Conservation (phyloP, 2,329 filamentous ascomycete genomes). For the Nannizziopsis barbatae region DNA sequence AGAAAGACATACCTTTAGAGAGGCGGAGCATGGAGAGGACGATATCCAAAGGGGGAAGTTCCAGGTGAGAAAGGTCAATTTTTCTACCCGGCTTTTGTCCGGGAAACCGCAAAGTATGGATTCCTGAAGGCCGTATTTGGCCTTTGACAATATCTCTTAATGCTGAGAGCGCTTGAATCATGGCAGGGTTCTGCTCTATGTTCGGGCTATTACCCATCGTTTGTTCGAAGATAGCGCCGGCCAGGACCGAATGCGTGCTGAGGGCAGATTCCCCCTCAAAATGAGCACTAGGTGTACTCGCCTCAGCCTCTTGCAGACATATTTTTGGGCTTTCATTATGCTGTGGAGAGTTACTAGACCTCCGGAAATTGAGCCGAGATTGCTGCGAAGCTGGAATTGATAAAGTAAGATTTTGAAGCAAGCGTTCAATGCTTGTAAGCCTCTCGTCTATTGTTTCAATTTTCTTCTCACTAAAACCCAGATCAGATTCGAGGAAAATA, state of each 20-base stretch:
- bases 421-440: constrained; percentile 38
- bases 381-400: constrained; percentile 8
- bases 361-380: constrained; percentile 21
- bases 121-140: constrained; percentile 23
- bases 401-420: constrained; percentile 27
- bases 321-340: constrained; percentile 20
- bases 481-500: no score
- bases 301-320: constrained; percentile 12
- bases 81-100: constrained; percentile 20
- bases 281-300: constrained; percentile 17
- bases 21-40: constrained; percentile 26
- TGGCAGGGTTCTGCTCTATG: constrained; percentile 29
- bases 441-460: constrained; percentile 44
- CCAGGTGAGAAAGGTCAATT: constrained; percentile 25
- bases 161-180: constrained; percentile 29
- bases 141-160: constrained; percentile 31
- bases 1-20: constrained; percentile 24
- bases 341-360: constrained; percentile 16
- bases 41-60: constrained; percentile 29
- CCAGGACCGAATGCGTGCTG: constrained; percentile 39
- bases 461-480: constrained; percentile 38
- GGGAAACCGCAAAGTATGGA: constrained; percentile 22
- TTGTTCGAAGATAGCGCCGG: constrained; percentile 34
- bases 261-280: constrained; percentile 44
- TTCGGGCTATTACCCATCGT: constrained; percentile 29